Base-by-base conservation (phyloP, 2,329 filamentous ascomycete genomes). In the Penicillium sp. region DNA sequence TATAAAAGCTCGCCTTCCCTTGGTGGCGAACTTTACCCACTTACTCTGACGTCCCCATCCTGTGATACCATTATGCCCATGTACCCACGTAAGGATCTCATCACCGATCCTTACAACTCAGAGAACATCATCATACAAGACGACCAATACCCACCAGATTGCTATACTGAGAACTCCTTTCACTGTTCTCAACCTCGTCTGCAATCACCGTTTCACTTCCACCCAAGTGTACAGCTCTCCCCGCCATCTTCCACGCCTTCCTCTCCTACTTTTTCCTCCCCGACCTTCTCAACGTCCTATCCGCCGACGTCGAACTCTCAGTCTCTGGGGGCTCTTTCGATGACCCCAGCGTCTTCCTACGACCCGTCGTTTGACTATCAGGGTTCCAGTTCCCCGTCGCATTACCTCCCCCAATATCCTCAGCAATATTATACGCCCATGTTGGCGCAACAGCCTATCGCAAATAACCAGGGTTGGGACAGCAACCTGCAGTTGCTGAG, bases 11-110 rank as follows among this genome's bases (percentile, higher is more conserved):
- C 45, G 55, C 57, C 57, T 54, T 54, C 52, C 61, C 46, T 56
- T 57, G 53, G 64, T 67, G 64, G 64, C 64, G 52, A 66, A 64
- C 41, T 29, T 49, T 53, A 48, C 37, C 50, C 59, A 56, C 57
- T 43, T 27, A 41, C 52, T 54, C 58, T 63, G 60, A 65, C 61
- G 60, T 64, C 55, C 58, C 55, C 51, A 45, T 57, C 41, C 14
- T 40, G 63, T 60, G 57, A 63, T 57, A 61, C 46, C 64, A 69
- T 63, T 63, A 71, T 71, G 68, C 66, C 68, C 62, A 65, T 68
- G 61, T 61, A 68, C 60, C 64, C 68, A 71, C 68, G 68, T 69
- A 71, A 71, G 66, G 68, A 61, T 68, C 64, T 68, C 65, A 69
- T 70, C 67, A 70, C 63, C 53, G 68, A 68, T 63, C 64, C 67